Percentiles rank a stretch among this genome's conserved stretches.
Conservation (phyloP, 2,329 filamentous ascomycete species). For the Chaetomiaceae sp. region DNA sequence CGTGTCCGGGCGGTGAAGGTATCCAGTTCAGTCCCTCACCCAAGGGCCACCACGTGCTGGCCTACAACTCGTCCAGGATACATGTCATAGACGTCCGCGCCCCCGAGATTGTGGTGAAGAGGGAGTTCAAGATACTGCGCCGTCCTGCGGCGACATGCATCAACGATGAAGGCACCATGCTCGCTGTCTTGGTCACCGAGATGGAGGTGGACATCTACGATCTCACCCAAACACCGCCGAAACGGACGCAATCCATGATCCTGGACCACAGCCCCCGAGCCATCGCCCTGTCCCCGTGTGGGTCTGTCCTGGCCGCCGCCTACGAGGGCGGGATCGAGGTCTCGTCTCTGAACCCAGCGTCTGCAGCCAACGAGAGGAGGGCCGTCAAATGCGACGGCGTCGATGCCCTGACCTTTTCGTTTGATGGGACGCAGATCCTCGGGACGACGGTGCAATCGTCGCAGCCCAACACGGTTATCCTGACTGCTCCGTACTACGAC, state of each 20-base stretch:
- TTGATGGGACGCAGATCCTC: conserved; percentile 71
- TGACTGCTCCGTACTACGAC: conserved; percentile 76
- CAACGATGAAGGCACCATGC: conserved; percentile 67
- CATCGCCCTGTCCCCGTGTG: conserved; percentile 75
- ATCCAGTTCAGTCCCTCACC: conserved; percentile 80
- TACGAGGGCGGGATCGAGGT: conserved; percentile 90
- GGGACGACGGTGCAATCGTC: conserved; percentile 65
- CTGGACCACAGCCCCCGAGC: conserved; percentile 74
- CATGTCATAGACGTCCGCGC: conserved; percentile 67
- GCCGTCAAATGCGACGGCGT: conserved; percentile 75
- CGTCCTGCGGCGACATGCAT: conserved; percentile 73
- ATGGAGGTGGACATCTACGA: conserved; percentile 86
- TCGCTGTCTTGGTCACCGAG: conserved; percentile 76
- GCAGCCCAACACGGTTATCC: conserved; percentile 65
- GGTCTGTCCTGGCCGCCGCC: conserved; percentile 75
- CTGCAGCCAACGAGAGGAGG: conserved; percentile 61
- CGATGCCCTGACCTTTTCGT: conserved; percentile 69
- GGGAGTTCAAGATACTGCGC: conserved; percentile 75
- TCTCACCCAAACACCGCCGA: conserved; percentile 58
- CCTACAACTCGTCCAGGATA: conserved; percentile 80
- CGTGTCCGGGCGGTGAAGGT: conserved; percentile 76
- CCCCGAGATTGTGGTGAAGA: conserved; percentile 57
- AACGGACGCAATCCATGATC: conserved; percentile 67
- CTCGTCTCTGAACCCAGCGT: conserved; percentile 63
- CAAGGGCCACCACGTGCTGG: conserved; percentile 67